Percentiles rank a stretch among this genome's conserved stretches.
Conservation (phyloP, 2,329 filamentous ascomycete species). For the Aureobasidium sp. region DNA sequence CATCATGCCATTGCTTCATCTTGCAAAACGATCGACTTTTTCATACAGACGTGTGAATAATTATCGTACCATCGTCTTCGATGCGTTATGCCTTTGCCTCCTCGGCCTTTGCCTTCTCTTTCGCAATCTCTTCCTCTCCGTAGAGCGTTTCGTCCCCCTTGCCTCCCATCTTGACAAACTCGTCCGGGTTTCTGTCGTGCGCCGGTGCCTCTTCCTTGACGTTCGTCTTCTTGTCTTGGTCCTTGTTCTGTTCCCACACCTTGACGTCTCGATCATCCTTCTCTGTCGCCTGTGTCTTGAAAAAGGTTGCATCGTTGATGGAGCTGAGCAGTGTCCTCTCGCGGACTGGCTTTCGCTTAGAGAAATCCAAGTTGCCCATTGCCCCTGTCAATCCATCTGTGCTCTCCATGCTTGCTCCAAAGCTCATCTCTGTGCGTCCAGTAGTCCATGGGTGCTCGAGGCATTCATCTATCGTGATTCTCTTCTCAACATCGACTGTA, state of each 20-base stretch:
- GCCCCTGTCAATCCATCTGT: conserved; percentile 89
- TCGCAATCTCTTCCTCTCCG: conserved; percentile 45
- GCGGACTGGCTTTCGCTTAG: conserved; percentile 67
- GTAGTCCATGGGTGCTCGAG: conserved; percentile 86
- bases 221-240: conserved; percentile 23
- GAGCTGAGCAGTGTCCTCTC: conserved; percentile 79
- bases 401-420: conserved; percentile 55
- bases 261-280: conserved; percentile 55
- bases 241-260: conserved; percentile 65
- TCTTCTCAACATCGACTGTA: conserved; percentile 72
- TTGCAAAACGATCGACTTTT: background rate
- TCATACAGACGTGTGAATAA: background rate
- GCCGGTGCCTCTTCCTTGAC: conserved; percentile 34
- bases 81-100: conserved; percentile 14
- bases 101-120: background rate
- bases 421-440: conserved; percentile 18
- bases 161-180: conserved; percentile 79
- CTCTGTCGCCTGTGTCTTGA: conserved; percentile 46
- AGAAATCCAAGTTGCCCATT: conserved; percentile 72
- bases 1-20: background rate
- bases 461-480: conserved; percentile 85
- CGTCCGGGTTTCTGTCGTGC: conserved; percentile 52
- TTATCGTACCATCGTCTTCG: background rate
- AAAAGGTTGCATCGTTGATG: conserved; percentile 65
- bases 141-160: conserved; percentile 77